A percentile compares a stretch with the other conserved stretches of the same genome.
phyloP scores from a whole-genome alignment of 2,329 filamentous ascomycete species.

The Coccinonectria pachysandricola region DNA sequence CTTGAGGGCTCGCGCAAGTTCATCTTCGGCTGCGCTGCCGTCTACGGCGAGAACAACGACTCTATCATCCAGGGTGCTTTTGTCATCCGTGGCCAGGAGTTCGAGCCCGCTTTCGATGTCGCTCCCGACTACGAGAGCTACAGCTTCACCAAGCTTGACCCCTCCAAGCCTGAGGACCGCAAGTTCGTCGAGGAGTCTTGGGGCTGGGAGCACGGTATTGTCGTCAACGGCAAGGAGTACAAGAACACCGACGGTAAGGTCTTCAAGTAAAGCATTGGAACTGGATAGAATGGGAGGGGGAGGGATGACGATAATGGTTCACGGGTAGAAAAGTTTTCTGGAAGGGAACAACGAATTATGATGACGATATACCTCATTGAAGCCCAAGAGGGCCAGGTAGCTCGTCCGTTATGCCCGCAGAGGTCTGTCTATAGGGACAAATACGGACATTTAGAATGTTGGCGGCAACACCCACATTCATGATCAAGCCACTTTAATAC shows the following conservation, averaged over 20 bases:
- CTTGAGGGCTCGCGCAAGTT: constrained; percentile 97
- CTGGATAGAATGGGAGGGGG: constrained; percentile 8
- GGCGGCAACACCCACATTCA: constrained; percentile 3
- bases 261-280: constrained; percentile 81
- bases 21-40: constrained; percentile 82
- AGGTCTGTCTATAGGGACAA: constrained; percentile 5
- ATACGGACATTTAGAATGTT: constrained; percentile 11
- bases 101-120: constrained; percentile 81
- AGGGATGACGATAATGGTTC: constrained; percentile 23
- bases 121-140: constrained; percentile 97
- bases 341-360: constrained; percentile 20
- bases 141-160: constrained; percentile 92
- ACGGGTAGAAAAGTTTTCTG: constrained; percentile 21
- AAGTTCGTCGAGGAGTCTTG: constrained; percentile 80
- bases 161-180: constrained; percentile 70
- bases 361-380: constrained; percentile 17
- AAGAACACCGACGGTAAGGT: constrained; percentile 88
- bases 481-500: no score
- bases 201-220: constrained; percentile 81
- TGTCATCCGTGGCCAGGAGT: constrained; percentile 86
- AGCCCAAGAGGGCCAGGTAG: constrained; percentile 12
- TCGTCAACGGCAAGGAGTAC: constrained; percentile 78
- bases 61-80: constrained; percentile 90
- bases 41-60: constrained; percentile 83
- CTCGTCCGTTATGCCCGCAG: constrained; percentile 10